Evolutionary conservation across 352 stramenopile genomes (phyloP).

Genomic region (Globisporangium emineosum): DNA sequence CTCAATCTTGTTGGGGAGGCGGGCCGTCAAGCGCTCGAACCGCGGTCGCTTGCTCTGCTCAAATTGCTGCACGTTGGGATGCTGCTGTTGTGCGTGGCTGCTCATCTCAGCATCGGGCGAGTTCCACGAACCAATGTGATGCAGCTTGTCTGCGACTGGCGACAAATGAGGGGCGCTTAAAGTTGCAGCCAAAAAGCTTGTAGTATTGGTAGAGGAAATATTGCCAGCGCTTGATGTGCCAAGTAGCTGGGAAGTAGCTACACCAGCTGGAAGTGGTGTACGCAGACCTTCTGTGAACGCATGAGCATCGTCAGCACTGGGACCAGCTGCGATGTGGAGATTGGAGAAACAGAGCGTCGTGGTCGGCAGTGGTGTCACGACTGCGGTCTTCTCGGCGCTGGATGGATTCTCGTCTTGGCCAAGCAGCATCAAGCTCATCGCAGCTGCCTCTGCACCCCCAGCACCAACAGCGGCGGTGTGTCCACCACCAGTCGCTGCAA

Average conservation of each 20-base stretch:
- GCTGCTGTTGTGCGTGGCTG: background rate
- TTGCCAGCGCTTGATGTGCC: background rate
- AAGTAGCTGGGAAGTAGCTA: background rate
- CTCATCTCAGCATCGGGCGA: background rate
- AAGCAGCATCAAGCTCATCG: slow-evolving; percentile 17
- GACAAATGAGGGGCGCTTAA: slow-evolving; percentile 7
- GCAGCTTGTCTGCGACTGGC: slow-evolving; percentile 13
- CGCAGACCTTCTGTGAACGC: background rate
- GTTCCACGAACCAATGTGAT: background rate
- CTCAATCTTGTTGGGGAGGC: background rate
- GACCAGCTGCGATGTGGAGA: background rate
- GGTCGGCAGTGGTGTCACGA: background rate
- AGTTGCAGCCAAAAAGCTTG: background rate
- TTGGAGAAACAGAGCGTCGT: slow-evolving; percentile 2
- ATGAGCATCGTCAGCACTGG: background rate
- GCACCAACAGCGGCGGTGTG: background rate
- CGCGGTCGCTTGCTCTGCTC: slow-evolving; percentile 8
- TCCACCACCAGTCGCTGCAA: slow-evolving; percentile 6
- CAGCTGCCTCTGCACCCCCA: background rate
- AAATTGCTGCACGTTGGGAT: background rate
- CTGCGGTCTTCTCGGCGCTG: background rate
- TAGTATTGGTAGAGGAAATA: background rate
- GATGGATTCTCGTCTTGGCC: background rate
- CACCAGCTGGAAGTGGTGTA: background rate
- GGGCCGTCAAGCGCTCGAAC: too few species aligned